Evolutionary conservation across 2,329 filamentous ascomycete genomes (phyloP), one percentile per base, ranked within the genome.

Genomic region (Apiospora pterosperma): DNA sequence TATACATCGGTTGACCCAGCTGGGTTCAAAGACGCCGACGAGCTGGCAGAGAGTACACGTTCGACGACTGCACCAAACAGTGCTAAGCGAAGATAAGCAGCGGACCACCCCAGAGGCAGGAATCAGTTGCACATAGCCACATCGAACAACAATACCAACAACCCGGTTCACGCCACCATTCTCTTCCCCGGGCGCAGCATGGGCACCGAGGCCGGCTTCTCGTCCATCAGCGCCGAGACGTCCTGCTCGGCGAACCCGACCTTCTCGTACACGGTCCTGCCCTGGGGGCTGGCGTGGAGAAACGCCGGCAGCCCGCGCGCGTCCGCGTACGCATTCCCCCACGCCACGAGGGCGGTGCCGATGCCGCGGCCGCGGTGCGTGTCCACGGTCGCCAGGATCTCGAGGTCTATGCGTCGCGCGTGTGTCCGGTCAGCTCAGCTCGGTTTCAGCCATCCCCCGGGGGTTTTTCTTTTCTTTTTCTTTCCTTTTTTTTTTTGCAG

Each of bases 281-380:
- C 68, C 10, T 23, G 48, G 6, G 36, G 44, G 23, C 66, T 69
- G 5, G 68, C 64, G 14, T 68, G 61, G 2, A 69, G 36, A 34
- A 64, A 67, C 4, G 65, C 66, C 60, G 68, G 66, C 14, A 67
- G 16, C 5, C 67, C 66, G 44, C 66, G n/a, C 25, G 34, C 21
- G 23, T 69, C 68, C 6, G 66, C 67, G 21, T 67, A 55, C 16
- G 65, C 66, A 12, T 28, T 68, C 36, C 68, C 68, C 66, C 66
- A 66, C 25, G 55, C 52, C 3, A 68, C 41, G 10, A 69, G 21
- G 7, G 64, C 67, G 8, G 44, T 48, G 10, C 62, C 68, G 36
- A 65, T 64, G 19, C 67, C 68, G 39, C 42, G 65, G 62, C 63
- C 66, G 58, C 52, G 63, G 39, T 67, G 64, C 14, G 41, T 44